Percentiles rank a stretch among this genome's conserved stretches.
Evolutionary conservation across 2,329 filamentous ascomycete species (phyloP).

Genomic region (Drechmeria coniospora): DNA sequence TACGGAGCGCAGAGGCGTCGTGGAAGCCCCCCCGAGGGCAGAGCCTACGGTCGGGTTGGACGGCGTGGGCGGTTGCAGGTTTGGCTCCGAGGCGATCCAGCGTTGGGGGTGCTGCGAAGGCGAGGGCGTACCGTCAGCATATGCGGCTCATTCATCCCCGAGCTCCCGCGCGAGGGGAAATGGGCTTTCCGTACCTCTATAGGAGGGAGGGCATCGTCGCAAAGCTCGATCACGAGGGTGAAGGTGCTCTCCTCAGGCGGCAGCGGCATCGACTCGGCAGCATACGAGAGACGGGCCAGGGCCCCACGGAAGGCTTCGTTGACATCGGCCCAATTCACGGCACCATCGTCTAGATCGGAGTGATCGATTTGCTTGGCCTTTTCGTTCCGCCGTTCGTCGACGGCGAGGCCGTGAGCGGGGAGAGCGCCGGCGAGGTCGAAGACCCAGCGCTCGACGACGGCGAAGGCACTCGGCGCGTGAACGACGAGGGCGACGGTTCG

Average conservation of each 20-base stretch:
- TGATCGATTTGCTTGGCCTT: constrained; percentile 12
- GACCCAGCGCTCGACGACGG: constrained; percentile 45
- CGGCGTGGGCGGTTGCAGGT: constrained; percentile 22
- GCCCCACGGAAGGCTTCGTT: constrained; percentile 59
- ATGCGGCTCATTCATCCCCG: no score
- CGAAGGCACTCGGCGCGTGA: constrained; percentile 21
- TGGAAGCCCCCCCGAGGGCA: constrained; percentile 22
- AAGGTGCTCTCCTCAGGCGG: constrained; percentile 56
- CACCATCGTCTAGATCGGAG: constrained; percentile 8
- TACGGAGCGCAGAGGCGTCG: constrained; percentile 36
- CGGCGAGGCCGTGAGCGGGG: constrained; percentile 4
- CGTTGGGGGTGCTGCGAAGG: constrained; percentile 45
- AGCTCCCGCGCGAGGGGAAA: not conserved
- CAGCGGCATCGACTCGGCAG: constrained; percentile 37
- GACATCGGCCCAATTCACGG: constrained; percentile 42
- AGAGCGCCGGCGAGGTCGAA: constrained; percentile 42
- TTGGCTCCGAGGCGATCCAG: constrained; percentile 42
- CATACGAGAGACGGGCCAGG: constrained; percentile 45
- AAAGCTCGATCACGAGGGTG: constrained; percentile 60
- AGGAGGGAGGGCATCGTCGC: constrained; percentile 40
- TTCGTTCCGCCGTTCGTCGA: not conserved
- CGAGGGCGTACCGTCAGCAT: no score
- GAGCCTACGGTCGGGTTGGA: constrained; percentile 13
- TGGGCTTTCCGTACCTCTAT: constrained; percentile 33
- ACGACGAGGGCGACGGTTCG: constrained; percentile 33